A percentile compares a stretch with the other conserved stretches of the same genome.
Conservation (phyloP, 352 stramenopile genomes). For the Pythium vanterpoolii region DNA sequence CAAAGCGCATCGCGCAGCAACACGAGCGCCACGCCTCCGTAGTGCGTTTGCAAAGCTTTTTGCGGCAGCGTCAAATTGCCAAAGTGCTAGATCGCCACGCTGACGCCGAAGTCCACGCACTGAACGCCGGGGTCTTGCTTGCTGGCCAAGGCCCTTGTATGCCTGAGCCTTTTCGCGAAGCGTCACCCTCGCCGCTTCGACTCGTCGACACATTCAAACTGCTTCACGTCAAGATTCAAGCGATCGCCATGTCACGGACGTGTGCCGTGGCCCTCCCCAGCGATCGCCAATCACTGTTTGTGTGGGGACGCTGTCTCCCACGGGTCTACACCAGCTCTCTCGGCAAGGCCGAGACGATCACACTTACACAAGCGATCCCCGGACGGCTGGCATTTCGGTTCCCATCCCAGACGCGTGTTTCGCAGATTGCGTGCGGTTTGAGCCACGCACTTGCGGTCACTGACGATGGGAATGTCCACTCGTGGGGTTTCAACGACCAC, state of each 20-base stretch:
- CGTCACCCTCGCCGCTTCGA: conserved; percentile 21
- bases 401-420: conserved; percentile 16
- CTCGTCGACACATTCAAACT: conserved; percentile 49
- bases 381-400: conserved; percentile 33
- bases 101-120: conserved; percentile 40
- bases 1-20: conserved; percentile 23
- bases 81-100: conserved; percentile 53
- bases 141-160: conserved; percentile 46
- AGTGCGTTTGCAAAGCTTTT: conserved; percentile 42
- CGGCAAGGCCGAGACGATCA: not conserved
- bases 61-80: conserved; percentile 43
- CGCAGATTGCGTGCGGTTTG: conserved; percentile 44
- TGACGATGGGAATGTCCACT: conserved; percentile 54
- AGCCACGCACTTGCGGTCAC: conserved; percentile 55
- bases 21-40: conserved; percentile 47
- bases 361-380: conserved; percentile 22
- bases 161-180: not conserved
- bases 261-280: conserved; percentile 43
- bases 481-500: conserved; percentile 79
- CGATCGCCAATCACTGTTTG: conserved; percentile 44
- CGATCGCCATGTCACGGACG: conserved; percentile 37
- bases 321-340: conserved; percentile 26
- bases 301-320: conserved; percentile 52
- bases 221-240: conserved; percentile 32
- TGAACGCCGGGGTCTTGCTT: conserved; percentile 57